Evolutionary conservation across 805 yeast species (phyloP).

Genomic region (Yamadazyma tumulicola): DNA sequence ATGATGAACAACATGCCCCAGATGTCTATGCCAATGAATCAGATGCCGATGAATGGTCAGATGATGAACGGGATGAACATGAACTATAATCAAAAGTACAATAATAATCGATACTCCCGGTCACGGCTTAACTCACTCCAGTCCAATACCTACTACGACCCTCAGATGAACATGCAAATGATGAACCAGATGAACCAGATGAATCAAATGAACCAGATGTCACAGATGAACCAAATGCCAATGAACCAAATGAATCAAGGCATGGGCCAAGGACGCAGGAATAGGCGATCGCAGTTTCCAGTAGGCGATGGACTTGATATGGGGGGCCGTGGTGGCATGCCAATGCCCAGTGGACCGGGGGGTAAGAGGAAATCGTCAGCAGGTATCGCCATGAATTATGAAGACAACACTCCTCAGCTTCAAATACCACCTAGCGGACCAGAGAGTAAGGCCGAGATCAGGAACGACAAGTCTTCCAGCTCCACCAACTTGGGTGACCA

Average conservation of each 20-base stretch:
- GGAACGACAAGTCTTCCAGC: conserved; percentile 13
- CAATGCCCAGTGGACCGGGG: conserved; percentile 24
- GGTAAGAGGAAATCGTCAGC: conserved; percentile 15
- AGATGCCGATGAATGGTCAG: conserved; percentile 7
- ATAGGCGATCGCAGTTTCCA: conserved; percentile 33
- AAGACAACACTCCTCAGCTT: too few species aligned
- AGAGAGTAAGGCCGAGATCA: conserved; percentile 1
- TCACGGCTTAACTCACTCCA: conserved; percentile 15
- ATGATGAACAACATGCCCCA: conserved; percentile 5
- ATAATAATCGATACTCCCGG: conserved; percentile 6
- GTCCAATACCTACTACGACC: conserved; percentile 11
- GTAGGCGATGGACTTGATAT: conserved; percentile 32
- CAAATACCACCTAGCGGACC: too few species aligned
- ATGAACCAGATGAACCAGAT: conserved; percentile 2
- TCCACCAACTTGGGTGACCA: conserved; percentile 11
- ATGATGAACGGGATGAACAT: conserved; percentile 10
- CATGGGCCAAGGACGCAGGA: too few species aligned
- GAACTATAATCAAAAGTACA: conserved; percentile 6
- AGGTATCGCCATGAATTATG: conserved; percentile 12
- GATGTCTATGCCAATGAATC: conserved; percentile 5
- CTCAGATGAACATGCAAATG: conserved; percentile 9
- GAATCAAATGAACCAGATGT: conserved; percentile 2
- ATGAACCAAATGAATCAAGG: too few species aligned
- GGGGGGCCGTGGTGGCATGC: conserved; percentile 49
- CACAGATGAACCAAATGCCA: conserved; percentile 11